These are phyloP conservation scores for Trifolium repens DNA, from an alignment of 306 rosid genomes.

Conservation along the genomic window DNA sequence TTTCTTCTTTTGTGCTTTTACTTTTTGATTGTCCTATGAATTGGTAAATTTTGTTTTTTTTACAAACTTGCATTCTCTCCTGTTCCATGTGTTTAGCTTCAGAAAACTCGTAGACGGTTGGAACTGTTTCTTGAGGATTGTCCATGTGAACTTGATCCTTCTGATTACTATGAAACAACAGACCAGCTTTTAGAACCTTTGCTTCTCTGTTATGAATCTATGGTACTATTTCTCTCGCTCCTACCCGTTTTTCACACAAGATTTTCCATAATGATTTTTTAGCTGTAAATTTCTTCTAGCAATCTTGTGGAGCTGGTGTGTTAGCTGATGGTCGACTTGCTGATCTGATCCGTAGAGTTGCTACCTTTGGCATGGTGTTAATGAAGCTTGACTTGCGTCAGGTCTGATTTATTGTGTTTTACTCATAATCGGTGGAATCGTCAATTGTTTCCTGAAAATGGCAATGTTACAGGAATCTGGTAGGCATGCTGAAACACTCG, in stretches of 20 bases:
- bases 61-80: not conserved
- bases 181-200: conserved; percentile 82
- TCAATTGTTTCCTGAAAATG: conserved; percentile 41
- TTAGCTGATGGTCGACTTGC: conserved; percentile 86
- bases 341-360: conserved; percentile 78
- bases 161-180: conserved; percentile 69
- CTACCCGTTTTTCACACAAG: not conserved
- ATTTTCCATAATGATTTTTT: conserved; percentile 16
- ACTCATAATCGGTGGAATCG: conserved; percentile 19
- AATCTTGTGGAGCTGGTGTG: conserved; percentile 82
- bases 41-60: not conserved
- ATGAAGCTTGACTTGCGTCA: conserved; percentile 91
- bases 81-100: conserved; percentile 61
- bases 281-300: conserved; percentile 57
- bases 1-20: conserved; percentile 10
- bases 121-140: conserved; percentile 84
- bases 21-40: not conserved
- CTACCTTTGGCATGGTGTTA: conserved; percentile 62
- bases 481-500: conserved; percentile 81
- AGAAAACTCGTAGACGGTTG: conserved; percentile 67
- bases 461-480: conserved; percentile 68
- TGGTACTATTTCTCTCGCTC: conserved; percentile 54
- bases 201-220: conserved; percentile 80
- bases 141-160: conserved; percentile 67
- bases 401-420: conserved; percentile 46